phyloP scores from a whole-genome alignment of 2,329 filamentous ascomycete species.

The Elsinoe arachidis region DNA sequence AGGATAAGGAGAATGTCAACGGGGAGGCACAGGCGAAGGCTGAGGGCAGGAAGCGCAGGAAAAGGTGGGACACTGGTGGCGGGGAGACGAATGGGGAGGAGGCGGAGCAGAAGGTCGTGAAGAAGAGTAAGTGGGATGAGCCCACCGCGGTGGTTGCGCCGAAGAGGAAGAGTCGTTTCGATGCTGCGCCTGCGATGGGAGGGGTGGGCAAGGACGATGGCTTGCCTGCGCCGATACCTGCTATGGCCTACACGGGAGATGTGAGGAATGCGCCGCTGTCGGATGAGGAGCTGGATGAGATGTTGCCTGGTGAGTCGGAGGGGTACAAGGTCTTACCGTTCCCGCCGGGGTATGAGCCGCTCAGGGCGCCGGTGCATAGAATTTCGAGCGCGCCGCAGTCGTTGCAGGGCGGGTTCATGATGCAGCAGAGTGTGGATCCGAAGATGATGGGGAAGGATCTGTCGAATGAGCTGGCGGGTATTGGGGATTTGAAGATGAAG shows the following conservation, averaged over 20 bases:
- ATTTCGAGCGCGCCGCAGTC: constrained; percentile 59
- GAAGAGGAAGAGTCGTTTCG: constrained; percentile 81
- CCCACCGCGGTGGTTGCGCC: constrained; percentile 44
- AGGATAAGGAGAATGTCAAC: constrained; percentile 65
- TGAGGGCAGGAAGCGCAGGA: constrained; percentile 71
- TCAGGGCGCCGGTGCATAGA: constrained; percentile 67
- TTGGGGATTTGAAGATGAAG: constrained; percentile 95
- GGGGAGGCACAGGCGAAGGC: constrained; percentile 61
- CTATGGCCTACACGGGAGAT: constrained; percentile 44
- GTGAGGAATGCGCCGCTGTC: constrained; percentile 76
- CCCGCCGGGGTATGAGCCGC: constrained; percentile 83
- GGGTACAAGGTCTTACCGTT: constrained; percentile 89
- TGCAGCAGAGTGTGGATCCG: constrained; percentile 86
- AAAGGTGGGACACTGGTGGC: constrained; percentile 72
- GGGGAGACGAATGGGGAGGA: constrained; percentile 37
- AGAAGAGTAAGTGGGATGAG: constrained; percentile 25
- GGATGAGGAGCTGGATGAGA: constrained; percentile 86
- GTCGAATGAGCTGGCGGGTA: constrained; percentile 89
- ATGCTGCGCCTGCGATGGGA: constrained; percentile 63
- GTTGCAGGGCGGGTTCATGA: constrained; percentile 76
- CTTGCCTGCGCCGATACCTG: constrained; percentile 53
- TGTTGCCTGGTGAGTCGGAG: constrained; percentile 65
- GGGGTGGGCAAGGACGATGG: constrained; percentile 60
- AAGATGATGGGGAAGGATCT: constrained; percentile 80
- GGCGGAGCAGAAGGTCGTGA: constrained; percentile 20